Evolutionary conservation across 1,139 yeast species (phyloP).

Genomic region (Taphrina flavorubra): DNA sequence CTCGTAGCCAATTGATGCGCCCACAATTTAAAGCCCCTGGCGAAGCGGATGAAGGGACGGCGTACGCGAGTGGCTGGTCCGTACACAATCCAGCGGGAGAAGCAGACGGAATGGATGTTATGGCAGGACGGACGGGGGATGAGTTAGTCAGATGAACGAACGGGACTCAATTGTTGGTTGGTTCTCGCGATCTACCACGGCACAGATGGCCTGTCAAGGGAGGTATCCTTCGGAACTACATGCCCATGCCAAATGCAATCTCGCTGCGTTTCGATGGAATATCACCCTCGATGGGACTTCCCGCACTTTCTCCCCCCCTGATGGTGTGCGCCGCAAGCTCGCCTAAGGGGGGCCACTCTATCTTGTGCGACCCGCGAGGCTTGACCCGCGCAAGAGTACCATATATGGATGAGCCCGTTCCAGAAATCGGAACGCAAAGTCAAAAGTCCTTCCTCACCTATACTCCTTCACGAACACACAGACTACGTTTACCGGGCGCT

Average conservation of each 20-base stretch:
- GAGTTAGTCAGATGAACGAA: too few relatives aligned
- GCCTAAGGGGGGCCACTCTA: background rate
- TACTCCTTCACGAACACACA: too few relatives aligned
- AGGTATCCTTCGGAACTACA: background rate
- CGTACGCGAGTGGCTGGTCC: constrained; percentile 3
- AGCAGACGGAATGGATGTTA: background rate
- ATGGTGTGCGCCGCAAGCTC: background rate
- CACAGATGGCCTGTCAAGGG: too few relatives aligned
- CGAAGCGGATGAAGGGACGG: background rate
- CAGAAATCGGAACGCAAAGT: background rate
- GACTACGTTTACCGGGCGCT: too few relatives aligned
- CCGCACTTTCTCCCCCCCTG: background rate
- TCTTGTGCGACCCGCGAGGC: background rate
- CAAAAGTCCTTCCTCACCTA: background rate
- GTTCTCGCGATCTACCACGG: too few relatives aligned
- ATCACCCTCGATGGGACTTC: constrained; percentile 3
- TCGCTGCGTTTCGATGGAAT: background rate
- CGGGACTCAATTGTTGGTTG: too few relatives aligned
- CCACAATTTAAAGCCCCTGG: background rate
- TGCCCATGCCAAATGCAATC: background rate
- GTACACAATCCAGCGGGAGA: background rate
- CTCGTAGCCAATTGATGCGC: background rate
- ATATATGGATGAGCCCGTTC: constrained; percentile 5
- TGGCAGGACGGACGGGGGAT: too few relatives aligned
- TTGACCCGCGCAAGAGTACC: background rate